Base-by-base conservation (phyloP, 148 eudicot species). In the Heliosperma pusillum region DNA sequence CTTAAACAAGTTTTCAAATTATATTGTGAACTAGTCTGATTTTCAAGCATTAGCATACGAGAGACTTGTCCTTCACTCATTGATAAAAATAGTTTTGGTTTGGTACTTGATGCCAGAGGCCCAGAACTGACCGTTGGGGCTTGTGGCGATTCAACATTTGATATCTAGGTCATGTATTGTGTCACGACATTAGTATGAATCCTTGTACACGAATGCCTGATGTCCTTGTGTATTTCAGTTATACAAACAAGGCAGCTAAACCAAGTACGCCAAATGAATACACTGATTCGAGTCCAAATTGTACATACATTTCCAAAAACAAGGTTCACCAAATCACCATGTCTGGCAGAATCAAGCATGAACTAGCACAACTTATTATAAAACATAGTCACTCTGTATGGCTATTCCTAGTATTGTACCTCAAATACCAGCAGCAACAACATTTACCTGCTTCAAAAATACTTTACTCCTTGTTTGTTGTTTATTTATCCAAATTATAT, bases 351-450 rank as follows among this genome's bases (percentile, higher is more conserved):
- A 72, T 19, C 30, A 40, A 72, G 66, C 59, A 78, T 56, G 72
- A 55, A 78, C 67, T 24, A 72, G 40, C 58, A 56, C 59, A 42
- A 30, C 26, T 77, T 77, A 71, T 71, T 77, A 63, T 75, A 76
- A 76, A 76, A 76, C 24, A 19, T 71, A 27, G 70, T 27, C 75
- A 77, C 25, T 8, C 55, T 44, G 63, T 50, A 10, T 52, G 26
- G 52, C 63, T 62, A 42, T 21, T n/a, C 42, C 26, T 27, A 73
- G 58, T 16, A 57, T 58, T 65, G 67, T 16, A 44, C 59, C 68
- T 26, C 21, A 59, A 29, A 24, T 66, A 78, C 19, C 59, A 26
- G 40, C 73, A 73, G 2, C 57, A 21, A n/a, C 53, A 52, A 12
- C 36, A 33, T 40, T 21, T 40, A 69, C 64, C 64, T 63, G 75